Base-by-base conservation (phyloP, 441 rosid species). In the Corymbia citriodora region DNA sequence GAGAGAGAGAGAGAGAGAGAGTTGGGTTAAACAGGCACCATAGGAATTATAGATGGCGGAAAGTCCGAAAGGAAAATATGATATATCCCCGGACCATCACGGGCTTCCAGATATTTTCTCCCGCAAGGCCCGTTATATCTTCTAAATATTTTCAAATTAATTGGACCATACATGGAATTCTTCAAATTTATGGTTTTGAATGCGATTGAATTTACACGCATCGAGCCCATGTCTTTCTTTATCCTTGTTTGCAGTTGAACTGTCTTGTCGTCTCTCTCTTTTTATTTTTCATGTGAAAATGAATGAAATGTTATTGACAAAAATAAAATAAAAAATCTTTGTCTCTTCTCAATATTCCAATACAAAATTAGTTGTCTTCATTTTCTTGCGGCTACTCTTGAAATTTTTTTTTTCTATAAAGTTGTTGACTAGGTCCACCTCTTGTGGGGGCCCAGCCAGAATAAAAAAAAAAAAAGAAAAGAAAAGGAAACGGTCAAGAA, bases 21-120 rank as follows among this genome's bases (percentile, higher is more conserved):
- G 72, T 14, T 45, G 17, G 85, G 85, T 79, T 79, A 79, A 79
- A 45, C 85, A 45, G 52, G 15, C n/a, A 23, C 85, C 85, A 79
- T 79, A 79, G 85, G 85, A 79, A 79, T 79, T 79, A 7, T 79
- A 17, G n/a, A 45, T 13, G 29, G 49, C 36, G 93, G 87, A 91
- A 57, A 89, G 92, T 90, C 92, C 90, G 87, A 88, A 70, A 86
- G 85, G 85, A 11, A 74, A 79, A 23, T 25, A 79, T 7, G 53
- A 7, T n/a, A 23, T 79, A 45, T 70, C 68, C 90, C 72, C 90
- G 63, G 89, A n/a, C 31, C 13, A 12, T 53, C 52, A 54, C 87
- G 87, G 89, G 92, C 91, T 83, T 86, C 29, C 53, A 9, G 61
- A 74, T 89, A 59, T 89, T 91, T 21, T 86, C 31, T 54, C 59